Evolutionary conservation across 2,329 filamentous ascomycete genomes (phyloP).

Genomic region (Zymoseptoria brevis): DNA sequence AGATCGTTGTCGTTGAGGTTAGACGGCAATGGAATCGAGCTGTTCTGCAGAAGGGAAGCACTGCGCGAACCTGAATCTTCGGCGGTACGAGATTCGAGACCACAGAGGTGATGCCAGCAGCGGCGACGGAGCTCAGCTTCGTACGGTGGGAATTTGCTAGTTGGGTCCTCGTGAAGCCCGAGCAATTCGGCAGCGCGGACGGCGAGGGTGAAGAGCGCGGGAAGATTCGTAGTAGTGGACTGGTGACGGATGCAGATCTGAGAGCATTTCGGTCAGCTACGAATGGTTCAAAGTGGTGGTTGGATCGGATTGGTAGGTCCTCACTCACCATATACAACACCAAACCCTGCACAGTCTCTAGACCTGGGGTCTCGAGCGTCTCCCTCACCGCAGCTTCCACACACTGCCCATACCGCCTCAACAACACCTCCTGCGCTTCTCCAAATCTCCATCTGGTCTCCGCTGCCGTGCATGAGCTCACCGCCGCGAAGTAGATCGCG

Average conservation of each 20-base stretch:
- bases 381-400: slow-evolving; percentile 12
- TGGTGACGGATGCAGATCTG: slow-evolving; percentile 16
- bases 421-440: slow-evolving; percentile 14
- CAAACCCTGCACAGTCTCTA: slow-evolving; percentile 18
- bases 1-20: slow-evolving; percentile 25
- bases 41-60: slow-evolving; percentile 17
- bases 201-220: slow-evolving; percentile 15
- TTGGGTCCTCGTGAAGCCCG: slow-evolving; percentile 13
- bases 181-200: slow-evolving; percentile 17
- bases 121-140: slow-evolving; percentile 18
- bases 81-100: slow-evolving; percentile 20
- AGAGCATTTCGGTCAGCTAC: not conserved
- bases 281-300: too few relatives aligned
- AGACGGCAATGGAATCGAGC: slow-evolving; percentile 16
- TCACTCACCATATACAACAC: slow-evolving; percentile 18
- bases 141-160: slow-evolving; percentile 10
- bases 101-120: slow-evolving; percentile 20
- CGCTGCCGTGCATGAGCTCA: slow-evolving; percentile 20
- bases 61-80: slow-evolving; percentile 17
- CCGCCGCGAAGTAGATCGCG: slow-evolving; percentile 21
- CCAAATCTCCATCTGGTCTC: slow-evolving; percentile 19
- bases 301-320: too few relatives aligned
- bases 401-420: slow-evolving; percentile 11
- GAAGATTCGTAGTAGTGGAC: slow-evolving; percentile 8
- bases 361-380: slow-evolving; percentile 12